Conservation (phyloP, 75 land plant species). For the Adiantum capillusveneris region DNA sequence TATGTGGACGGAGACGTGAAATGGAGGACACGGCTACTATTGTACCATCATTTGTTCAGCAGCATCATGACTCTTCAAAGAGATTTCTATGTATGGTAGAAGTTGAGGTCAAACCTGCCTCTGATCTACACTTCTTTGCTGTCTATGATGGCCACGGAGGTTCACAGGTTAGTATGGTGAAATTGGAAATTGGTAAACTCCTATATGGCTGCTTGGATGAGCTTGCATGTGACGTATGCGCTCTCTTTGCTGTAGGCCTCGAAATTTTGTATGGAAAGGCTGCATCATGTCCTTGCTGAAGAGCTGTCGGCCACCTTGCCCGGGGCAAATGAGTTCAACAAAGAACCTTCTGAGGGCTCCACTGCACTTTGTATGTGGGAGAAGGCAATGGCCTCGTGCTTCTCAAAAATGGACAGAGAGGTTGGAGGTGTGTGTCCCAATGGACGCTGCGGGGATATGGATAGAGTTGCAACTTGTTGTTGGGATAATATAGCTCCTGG, state of each 20-base stretch:
- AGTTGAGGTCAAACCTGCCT: background rate
- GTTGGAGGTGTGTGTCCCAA: constrained; percentile 46
- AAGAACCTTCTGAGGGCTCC: constrained; percentile 20
- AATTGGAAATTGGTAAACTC: too few relatives aligned
- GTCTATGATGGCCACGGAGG: constrained; percentile 97
- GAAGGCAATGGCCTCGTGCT: constrained; percentile 40
- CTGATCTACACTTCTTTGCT: constrained; percentile 55
- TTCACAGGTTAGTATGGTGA: constrained; percentile 48
- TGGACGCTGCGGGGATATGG: constrained; percentile 3
- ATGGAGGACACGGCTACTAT: constrained; percentile 86
- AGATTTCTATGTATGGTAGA: background rate
- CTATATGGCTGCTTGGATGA: too few relatives aligned
- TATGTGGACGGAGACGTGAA: constrained; percentile 79
- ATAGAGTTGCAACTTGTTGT: constrained; percentile 4
- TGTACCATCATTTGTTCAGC: constrained; percentile 23
- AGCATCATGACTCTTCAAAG: background rate
- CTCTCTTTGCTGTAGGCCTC: constrained; percentile 26
- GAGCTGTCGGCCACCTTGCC: constrained; percentile 27
- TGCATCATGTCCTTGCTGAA: constrained; percentile 54
- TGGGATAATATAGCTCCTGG: constrained; percentile 19
- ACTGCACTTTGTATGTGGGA: constrained; percentile 17
- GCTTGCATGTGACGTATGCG: too few relatives aligned
- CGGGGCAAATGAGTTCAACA: constrained; percentile 9
- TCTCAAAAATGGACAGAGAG: constrained; percentile 58
- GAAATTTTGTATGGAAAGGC: constrained; percentile 38